A percentile compares a stretch with the other conserved stretches of the same genome.
Evolutionary conservation across 192 early-diverging fungal genomes (phyloP).

Genomic region (Umbelopsis vinacea): DNA sequence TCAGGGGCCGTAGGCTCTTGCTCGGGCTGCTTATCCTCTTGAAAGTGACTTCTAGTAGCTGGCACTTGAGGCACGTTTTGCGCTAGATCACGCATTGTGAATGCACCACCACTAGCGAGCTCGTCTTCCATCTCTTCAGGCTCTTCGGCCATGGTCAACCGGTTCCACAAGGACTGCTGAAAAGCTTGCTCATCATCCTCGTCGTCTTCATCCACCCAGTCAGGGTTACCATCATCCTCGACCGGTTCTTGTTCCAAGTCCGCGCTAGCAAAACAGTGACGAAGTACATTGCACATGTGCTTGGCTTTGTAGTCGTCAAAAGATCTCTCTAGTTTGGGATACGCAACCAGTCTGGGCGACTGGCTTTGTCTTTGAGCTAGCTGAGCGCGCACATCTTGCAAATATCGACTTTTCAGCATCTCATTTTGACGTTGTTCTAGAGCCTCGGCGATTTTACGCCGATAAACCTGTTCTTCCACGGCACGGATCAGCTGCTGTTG

Average conservation of each 20-base stretch:
- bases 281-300: slow-evolving; percentile 8
- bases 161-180: background rate
- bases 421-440: slow-evolving; percentile 8
- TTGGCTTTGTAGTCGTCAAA: slow-evolving; percentile 9
- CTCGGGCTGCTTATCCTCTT: too few species aligned
- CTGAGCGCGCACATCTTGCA: background rate
- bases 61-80: too few species aligned
- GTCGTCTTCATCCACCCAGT: slow-evolving; percentile 11
- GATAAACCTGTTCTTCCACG: slow-evolving; percentile 13
- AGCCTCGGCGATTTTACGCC: slow-evolving; percentile 8
- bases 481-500: slow-evolving; percentile 19
- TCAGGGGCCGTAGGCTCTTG: too few species aligned
- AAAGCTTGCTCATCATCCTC: background rate
- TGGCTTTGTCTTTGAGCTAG: background rate
- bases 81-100: too few species aligned
- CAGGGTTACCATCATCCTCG: slow-evolving; percentile 12
- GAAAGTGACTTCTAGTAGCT: too few species aligned
- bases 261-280: background rate
- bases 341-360: background rate
- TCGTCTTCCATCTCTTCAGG: background rate
- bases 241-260: background rate
- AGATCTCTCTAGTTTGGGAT: background rate
- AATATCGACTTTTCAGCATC: background rate
- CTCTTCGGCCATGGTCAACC: background rate
- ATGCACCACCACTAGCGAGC: too few species aligned